These are phyloP conservation scores for Tricholoma saponaceum DNA, from an alignment of 768 basidiomycete species.

Conservation along the genomic window DNA sequence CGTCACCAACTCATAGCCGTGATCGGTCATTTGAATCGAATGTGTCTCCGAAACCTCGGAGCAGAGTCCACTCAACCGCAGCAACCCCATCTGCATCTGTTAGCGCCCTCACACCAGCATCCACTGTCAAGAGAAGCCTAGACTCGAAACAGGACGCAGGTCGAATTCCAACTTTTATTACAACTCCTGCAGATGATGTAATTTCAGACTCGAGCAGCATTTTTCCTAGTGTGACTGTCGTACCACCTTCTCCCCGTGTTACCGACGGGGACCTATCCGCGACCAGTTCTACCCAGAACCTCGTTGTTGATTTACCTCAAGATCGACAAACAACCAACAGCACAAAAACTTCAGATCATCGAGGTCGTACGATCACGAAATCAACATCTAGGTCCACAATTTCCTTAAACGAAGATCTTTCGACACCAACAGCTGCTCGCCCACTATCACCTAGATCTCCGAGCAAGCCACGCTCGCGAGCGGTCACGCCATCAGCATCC, in stretches of 20 bases:
- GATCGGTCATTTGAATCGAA: slow-evolving; percentile 25
- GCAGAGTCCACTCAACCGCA: slow-evolving; percentile 18
- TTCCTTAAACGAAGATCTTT: slow-evolving; percentile 15
- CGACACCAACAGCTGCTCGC: slow-evolving; percentile 15
- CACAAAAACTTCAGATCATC: background rate
- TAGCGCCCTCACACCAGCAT: slow-evolving; percentile 5
- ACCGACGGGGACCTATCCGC: slow-evolving; percentile 20
- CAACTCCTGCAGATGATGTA: slow-evolving; percentile 14
- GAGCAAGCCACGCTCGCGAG: slow-evolving; percentile 8
- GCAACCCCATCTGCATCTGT: slow-evolving; percentile 8
- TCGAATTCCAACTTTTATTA: slow-evolving; percentile 17
- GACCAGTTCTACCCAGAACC: slow-evolving; percentile 21
- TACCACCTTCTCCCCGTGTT: slow-evolving; percentile 41
- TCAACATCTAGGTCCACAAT: slow-evolving; percentile 7
- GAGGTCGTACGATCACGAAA: slow-evolving; percentile 20
- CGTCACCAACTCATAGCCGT: slow-evolving; percentile 20
- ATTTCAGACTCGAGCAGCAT: slow-evolving; percentile 26
- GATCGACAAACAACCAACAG: slow-evolving; percentile 14
- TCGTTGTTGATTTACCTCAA: slow-evolving; percentile 9
- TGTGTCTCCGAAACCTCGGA: slow-evolving; percentile 13
- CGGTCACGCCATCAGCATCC: slow-evolving; percentile 15
- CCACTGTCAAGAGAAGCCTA: background rate
- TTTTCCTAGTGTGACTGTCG: slow-evolving; percentile 39
- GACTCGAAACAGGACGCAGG: slow-evolving; percentile 5
- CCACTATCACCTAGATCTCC: slow-evolving; percentile 9